Base-by-base conservation (phyloP, 2,329 filamentous ascomycete genomes). In the Colletotrichum godetiae region DNA sequence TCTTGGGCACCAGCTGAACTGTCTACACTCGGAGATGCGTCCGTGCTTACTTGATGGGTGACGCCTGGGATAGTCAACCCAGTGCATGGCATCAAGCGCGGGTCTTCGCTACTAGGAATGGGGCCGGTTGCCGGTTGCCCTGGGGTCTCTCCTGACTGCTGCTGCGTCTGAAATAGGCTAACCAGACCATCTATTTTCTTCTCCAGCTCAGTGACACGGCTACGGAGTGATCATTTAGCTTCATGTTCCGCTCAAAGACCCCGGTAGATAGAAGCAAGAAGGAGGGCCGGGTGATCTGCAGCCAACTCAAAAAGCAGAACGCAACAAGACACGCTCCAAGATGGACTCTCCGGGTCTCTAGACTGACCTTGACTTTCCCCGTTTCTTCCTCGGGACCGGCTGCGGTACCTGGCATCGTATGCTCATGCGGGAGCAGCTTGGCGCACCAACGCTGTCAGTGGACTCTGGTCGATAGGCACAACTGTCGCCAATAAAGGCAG, bases 181-280 rank as follows among this genome's bases (percentile, higher is more conserved):
- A 84, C 80, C 27, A 84, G 80, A 52, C 81, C 81, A n/a, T 84
- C 82, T 35, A 84, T 82, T 72, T 83, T 84, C 64, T 81, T 79
- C 66, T 84, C 83, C 2, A 84, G 58, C 52, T 82, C 81, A 6
- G 80, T 81, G 2, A 84, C 82, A 12, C 81, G 79, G 7, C 82
- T 84, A 8, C 31, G 53, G 27, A 27, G 5, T 11, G 11, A 19
- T 19, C 22, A 15, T 15, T 64, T 42, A 64, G 61, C 19, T 19
- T 22, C 49, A 55, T 5, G 1, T 64, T 29, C 3, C 11, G 5
- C 22, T 27, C 8, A 49, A 22, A 49, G 8, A 49, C 42, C 19
- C 8, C 19, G 19, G 42, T 22, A 11, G 3, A 19, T 19, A 22
- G 42, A 22, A 49, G 42, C 19, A 5, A 49, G 7, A 49, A 49